phyloP scores from a whole-genome alignment of 768 basidiomycete genomes.

The Rhizopogon rudus region DNA sequence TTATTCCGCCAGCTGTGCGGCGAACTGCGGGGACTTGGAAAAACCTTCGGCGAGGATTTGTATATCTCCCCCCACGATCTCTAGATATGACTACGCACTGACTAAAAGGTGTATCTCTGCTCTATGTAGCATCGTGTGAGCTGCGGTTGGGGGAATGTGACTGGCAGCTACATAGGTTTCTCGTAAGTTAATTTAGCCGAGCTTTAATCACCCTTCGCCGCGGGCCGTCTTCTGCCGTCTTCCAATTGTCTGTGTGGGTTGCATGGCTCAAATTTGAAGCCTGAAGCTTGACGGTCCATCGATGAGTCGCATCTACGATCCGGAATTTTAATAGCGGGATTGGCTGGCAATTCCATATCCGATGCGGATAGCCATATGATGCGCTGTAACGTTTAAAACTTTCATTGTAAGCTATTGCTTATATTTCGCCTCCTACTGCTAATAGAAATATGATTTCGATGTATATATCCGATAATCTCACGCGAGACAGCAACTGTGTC shows the following conservation, averaged over 20 bases:
- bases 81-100: neutral
- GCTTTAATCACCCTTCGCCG: neutral
- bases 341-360: neutral
- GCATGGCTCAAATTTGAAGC: neutral
- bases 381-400: neutral
- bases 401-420: neutral
- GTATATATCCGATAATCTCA: no score
- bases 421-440: neutral
- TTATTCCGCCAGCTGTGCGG: neutral
- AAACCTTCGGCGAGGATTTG: neutral
- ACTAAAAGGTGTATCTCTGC: neutral
- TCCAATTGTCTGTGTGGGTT: no score
- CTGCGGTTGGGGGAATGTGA: neutral
- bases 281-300: neutral
- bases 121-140: neutral
- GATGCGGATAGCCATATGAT: neutral
- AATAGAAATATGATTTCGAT: neutral
- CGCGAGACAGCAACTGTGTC: neutral
- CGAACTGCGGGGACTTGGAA: no score
- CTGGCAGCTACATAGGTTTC: neutral
- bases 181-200: neutral
- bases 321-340: neutral
- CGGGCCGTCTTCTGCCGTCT: neutral
- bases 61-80: neutral
- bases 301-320: neutral